Evolutionary conservation across 2,329 filamentous ascomycete genomes (phyloP).

Genomic region (Fusarium tanahbumbuense): DNA sequence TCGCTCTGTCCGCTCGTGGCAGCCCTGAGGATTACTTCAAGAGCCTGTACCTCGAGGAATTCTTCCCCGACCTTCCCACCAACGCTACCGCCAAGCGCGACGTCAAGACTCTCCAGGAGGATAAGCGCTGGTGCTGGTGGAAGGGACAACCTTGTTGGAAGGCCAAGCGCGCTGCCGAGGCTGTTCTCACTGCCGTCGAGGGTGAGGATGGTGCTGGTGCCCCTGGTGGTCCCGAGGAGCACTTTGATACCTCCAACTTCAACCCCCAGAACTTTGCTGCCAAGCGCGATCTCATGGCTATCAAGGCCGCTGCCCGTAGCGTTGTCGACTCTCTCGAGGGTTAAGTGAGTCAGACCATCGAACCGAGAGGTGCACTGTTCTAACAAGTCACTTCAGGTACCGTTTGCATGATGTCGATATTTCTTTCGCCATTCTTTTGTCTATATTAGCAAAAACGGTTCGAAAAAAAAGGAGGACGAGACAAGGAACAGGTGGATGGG

Average conservation of each 20-base stretch:
- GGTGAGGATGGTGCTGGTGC: too few relatives aligned
- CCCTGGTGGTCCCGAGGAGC: too few relatives aligned
- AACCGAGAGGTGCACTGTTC: not conserved
- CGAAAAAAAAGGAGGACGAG: constrained; percentile 16
- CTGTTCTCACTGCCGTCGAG: constrained; percentile 36
- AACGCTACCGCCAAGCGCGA: constrained; percentile 33
- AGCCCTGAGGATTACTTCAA: too few relatives aligned
- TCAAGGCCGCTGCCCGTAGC: too few relatives aligned
- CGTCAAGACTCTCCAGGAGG: constrained; percentile 20
- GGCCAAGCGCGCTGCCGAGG: constrained; percentile 50
- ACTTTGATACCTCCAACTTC: too few relatives aligned
- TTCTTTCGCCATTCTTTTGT: constrained; percentile 20
- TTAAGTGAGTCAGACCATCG: constrained; percentile 31
- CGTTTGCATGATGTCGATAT: constrained; percentile 17
- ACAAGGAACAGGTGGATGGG: constrained; percentile 17
- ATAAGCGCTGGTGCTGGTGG: constrained; percentile 49
- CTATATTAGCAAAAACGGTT: constrained; percentile 19
- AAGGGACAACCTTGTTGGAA: constrained; percentile 56
- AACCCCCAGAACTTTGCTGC: too few relatives aligned
- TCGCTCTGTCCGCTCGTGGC: too few relatives aligned
- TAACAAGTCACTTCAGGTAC: constrained; percentile 21
- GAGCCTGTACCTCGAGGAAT: too few relatives aligned
- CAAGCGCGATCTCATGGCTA: too few relatives aligned
- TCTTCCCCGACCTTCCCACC: too few relatives aligned
- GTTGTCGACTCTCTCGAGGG: constrained; percentile 26